These are phyloP conservation scores for Tremella yokohamensis DNA, from an alignment of 768 basidiomycete genomes.

Conservation along the genomic window DNA sequence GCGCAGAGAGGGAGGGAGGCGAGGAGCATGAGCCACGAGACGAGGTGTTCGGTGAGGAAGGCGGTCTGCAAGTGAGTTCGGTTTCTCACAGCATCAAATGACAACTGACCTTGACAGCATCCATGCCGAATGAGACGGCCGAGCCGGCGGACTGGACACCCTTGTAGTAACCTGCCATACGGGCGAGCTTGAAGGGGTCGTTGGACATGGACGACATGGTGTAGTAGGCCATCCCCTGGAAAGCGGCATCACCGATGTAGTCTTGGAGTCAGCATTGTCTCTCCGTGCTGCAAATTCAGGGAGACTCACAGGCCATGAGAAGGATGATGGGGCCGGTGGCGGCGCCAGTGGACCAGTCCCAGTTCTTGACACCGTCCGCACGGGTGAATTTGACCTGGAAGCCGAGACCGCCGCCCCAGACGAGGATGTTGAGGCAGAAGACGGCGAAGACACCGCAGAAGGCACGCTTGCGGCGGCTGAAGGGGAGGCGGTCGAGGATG, in stretches of 20 bases:
- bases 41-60: conserved; percentile 54
- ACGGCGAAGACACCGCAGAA: conserved; percentile 53
- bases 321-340: conserved; percentile 55
- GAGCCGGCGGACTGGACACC: conserved; percentile 50
- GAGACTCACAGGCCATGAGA: conserved; percentile 43
- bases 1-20: conserved; percentile 32
- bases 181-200: conserved; percentile 55
- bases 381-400: conserved; percentile 55
- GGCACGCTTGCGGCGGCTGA: conserved; percentile 52
- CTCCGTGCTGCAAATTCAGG: neutral
- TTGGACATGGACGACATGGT: conserved; percentile 53
- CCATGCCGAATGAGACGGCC: conserved; percentile 56
- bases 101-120: conserved; percentile 49
- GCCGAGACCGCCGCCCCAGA: conserved; percentile 53
- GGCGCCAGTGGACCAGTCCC: conserved; percentile 48
- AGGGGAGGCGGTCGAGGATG: conserved; percentile 52
- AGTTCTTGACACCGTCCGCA: conserved; percentile 39
- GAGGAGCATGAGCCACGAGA: conserved; percentile 29
- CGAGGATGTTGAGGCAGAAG: conserved; percentile 44
- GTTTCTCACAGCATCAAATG: neutral
- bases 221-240: conserved; percentile 38
- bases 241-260: conserved; percentile 51
- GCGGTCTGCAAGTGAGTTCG: conserved; percentile 43
- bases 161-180: conserved; percentile 56
- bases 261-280: conserved; percentile 29